Evolutionary conservation across 257 asterid species (phyloP).

Genomic region (Voacanga thouarsii): DNA sequence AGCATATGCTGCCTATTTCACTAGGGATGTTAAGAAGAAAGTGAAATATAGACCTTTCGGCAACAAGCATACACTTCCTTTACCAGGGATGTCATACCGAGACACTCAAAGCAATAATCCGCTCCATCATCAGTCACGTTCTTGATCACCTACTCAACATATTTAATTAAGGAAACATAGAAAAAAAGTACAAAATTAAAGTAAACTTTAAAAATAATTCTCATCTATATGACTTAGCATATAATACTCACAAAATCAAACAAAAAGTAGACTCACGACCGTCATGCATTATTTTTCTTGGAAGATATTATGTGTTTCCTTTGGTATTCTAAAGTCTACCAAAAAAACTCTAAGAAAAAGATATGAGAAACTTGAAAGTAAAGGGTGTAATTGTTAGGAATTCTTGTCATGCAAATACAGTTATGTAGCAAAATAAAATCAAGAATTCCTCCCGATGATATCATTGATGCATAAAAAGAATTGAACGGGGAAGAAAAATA

Average conservation of each 20-base stretch:
- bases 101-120: constrained; percentile 90
- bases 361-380: too few relatives aligned
- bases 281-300: neutral
- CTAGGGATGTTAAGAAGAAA: neutral
- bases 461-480: too few relatives aligned
- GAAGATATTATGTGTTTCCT: neutral
- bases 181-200: neutral
- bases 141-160: constrained; percentile 43
- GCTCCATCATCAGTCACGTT: constrained; percentile 90
- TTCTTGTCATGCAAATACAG: too few relatives aligned
- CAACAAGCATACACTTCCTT: constrained; percentile 71
- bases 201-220: neutral
- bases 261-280: neutral
- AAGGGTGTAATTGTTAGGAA: too few relatives aligned
- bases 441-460: too few relatives aligned
- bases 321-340: neutral
- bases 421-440: too few relatives aligned
- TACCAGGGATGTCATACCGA: constrained; percentile 59
- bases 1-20: neutral
- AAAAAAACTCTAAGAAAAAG: neutral
- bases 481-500: too few relatives aligned
- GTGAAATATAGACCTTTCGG: constrained; percentile 48
- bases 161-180: neutral
- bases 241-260: neutral
- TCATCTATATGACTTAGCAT: neutral